phyloP scores from a whole-genome alignment of 169 alveolate species.

The Plasmodium vinckei region DNA sequence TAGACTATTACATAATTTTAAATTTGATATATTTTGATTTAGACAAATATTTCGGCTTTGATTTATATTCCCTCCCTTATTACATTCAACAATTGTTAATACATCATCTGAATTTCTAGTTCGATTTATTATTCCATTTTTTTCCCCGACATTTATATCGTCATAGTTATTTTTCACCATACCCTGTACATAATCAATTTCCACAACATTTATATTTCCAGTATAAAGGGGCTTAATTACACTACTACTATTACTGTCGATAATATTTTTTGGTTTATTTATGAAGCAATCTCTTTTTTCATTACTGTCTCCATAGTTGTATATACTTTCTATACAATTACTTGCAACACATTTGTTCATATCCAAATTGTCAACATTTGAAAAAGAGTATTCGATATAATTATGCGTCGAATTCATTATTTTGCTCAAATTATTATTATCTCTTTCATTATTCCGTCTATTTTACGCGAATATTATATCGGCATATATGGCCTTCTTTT shows the following conservation, averaged over 20 bases:
- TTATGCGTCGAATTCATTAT: slow-evolving; percentile 19
- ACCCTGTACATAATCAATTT: neutral
- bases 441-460: neutral
- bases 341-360: neutral
- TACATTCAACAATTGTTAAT: neutral
- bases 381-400: slow-evolving; percentile 22
- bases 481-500: neutral
- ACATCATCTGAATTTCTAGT: neutral
- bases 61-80: neutral
- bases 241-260: neutral
- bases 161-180: slow-evolving; percentile 3
- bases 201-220: neutral
- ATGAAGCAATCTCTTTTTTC: slow-evolving; percentile 9
- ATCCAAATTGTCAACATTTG: neutral
- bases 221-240: neutral
- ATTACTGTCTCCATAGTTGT: neutral
- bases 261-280: neutral
- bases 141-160: neutral
- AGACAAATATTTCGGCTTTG: neutral
- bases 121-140: neutral
- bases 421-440: neutral
- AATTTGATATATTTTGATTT: too few relatives aligned
- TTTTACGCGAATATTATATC: neutral
- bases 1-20: slow-evolving; percentile 7
- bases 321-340: neutral